These are phyloP conservation scores for Plantago rigida DNA, from an alignment of 305 asterid species.

Conservation along the genomic window DNA sequence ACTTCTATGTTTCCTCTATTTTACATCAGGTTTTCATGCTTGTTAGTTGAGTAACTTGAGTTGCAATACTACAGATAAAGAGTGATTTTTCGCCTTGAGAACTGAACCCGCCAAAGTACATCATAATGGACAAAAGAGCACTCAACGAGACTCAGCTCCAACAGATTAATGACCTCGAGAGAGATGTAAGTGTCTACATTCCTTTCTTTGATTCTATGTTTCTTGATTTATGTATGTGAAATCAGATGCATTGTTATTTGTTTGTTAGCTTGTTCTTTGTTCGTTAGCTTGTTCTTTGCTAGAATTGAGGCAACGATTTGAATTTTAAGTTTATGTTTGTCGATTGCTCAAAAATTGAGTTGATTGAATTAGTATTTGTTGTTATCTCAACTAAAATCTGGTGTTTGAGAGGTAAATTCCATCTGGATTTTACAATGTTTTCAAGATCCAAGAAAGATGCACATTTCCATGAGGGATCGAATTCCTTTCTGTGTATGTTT, in stretches of 20 bases:
- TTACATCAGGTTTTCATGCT: too few species aligned
- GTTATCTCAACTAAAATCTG: background rate
- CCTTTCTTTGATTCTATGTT: background rate
- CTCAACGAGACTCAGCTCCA: conserved; percentile 26
- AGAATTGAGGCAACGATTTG: background rate
- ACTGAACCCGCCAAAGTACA: background rate
- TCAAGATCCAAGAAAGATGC: too few species aligned
- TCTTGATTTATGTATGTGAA: background rate
- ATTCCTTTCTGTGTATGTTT: background rate
- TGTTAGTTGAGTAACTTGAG: too few species aligned
- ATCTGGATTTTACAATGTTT: too few species aligned
- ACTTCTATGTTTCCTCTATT: too few species aligned
- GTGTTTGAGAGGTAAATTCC: too few species aligned
- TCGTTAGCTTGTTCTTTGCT: background rate
- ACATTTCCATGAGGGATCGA: too few species aligned
- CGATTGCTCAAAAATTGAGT: background rate
- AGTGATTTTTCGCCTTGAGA: too few species aligned
- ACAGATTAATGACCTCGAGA: conserved; percentile 30
- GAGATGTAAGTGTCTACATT: conserved; percentile 21
- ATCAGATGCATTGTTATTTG: background rate
- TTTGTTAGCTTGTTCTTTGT: background rate
- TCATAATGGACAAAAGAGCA: conserved; percentile 23
- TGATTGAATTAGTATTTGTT: background rate
- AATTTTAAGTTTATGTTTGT: background rate
- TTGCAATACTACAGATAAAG: background rate